Evolutionary conservation across 2,329 filamentous ascomycete species (phyloP).

Genomic region (Gyromitra esculenta): DNA sequence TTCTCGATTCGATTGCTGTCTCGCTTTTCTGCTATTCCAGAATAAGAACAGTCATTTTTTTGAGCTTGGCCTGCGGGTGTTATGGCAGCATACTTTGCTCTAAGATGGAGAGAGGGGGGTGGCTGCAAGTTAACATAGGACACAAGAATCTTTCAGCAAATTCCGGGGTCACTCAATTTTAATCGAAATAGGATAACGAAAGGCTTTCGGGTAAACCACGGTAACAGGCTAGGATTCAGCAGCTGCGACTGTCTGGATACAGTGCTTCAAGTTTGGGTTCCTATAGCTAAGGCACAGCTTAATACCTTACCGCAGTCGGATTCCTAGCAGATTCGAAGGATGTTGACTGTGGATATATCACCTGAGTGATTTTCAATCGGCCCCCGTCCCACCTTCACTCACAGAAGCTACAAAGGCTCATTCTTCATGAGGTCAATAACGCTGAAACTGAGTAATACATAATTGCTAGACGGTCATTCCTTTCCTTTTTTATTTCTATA

Average conservation of each 20-base stretch:
- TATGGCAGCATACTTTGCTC: slow-evolving; percentile 17
- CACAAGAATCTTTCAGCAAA: not conserved
- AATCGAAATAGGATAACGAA: not conserved
- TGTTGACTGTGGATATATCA: slow-evolving; percentile 3
- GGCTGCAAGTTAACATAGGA: slow-evolving; percentile 7
- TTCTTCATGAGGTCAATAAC: not conserved
- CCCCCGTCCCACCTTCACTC: not conserved
- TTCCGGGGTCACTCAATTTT: not conserved
- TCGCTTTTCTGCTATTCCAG: slow-evolving; percentile 15
- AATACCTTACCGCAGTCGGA: not conserved
- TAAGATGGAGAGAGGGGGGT: not conserved
- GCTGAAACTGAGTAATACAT: slow-evolving; percentile 31
- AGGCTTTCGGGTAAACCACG: not conserved
- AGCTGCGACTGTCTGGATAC: not conserved
- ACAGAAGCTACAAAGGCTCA: slow-evolving; percentile 4
- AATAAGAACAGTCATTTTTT: slow-evolving; percentile 9
- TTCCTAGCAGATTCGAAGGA: not conserved
- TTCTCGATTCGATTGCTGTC: slow-evolving; percentile 7
- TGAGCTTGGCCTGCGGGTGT: not conserved
- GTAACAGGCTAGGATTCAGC: not conserved
- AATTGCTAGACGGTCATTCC: not conserved
- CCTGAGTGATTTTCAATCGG: not conserved
- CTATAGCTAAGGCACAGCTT: slow-evolving; percentile 1
- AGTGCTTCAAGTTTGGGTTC: not conserved
- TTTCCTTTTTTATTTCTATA: not conserved